A percentile compares a stretch with the other conserved stretches of the same genome.
phyloP scores from a whole-genome alignment of 148 eudicot genomes.

The Rheum nobile region DNA sequence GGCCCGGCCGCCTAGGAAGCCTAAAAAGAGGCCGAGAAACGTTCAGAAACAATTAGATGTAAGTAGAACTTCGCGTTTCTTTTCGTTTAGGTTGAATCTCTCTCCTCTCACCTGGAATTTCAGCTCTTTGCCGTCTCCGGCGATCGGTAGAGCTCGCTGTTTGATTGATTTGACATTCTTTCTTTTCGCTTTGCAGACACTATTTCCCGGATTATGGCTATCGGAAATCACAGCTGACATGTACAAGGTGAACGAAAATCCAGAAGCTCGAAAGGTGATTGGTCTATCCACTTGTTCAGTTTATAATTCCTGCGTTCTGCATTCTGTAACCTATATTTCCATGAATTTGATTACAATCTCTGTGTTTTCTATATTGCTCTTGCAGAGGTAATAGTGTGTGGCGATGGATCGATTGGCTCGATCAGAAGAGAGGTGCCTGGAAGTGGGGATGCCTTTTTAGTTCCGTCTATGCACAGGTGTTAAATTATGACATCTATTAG shows the following conservation, averaged over 20 bases:
- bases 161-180: background rate
- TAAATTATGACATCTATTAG: background rate
- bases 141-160: background rate
- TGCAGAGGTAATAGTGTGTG: background rate
- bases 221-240: constrained; percentile 29
- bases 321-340: background rate
- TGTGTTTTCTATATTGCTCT: background rate
- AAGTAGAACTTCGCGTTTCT: constrained; percentile 6
- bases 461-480: background rate
- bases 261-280: constrained; percentile 18
- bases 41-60: constrained; percentile 32
- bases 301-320: background rate
- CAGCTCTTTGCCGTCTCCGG: background rate
- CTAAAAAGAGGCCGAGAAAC: constrained; percentile 23
- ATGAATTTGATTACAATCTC: background rate
- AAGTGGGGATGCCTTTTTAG: background rate
- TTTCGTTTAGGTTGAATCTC: background rate
- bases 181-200: constrained; percentile 9
- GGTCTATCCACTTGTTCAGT: background rate
- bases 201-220: constrained; percentile 29
- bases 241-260: constrained; percentile 26
- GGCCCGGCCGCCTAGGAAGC: constrained; percentile 20
- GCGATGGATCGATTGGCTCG: background rate
- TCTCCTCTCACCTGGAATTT: background rate
- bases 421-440: background rate